Evolutionary conservation across 306 rosid genomes (phyloP).

Genomic region (Malus sylvestris): DNA sequence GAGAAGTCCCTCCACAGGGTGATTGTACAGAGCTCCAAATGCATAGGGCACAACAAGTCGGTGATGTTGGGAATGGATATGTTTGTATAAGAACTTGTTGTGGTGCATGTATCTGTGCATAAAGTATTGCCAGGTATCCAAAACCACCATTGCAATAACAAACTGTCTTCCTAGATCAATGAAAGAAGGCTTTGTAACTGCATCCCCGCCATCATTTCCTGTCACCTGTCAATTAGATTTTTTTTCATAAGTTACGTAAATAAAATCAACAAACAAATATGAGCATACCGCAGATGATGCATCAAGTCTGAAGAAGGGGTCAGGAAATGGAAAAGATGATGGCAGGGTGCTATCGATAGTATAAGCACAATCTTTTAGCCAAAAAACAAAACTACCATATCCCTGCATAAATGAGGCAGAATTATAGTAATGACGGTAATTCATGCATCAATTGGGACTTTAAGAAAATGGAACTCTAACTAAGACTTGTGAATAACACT

Average conservation of each 20-base stretch:
- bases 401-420: background rate
- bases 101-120: slow-evolving; percentile 98
- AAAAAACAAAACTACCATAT: background rate
- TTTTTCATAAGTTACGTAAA: background rate
- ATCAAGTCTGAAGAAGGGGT: background rate
- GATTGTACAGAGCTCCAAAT: slow-evolving; percentile 91
- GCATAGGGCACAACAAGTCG: slow-evolving; percentile 85
- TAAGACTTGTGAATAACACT: background rate
- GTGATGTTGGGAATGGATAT: slow-evolving; percentile 89
- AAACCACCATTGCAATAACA: slow-evolving; percentile 69
- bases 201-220: slow-evolving; percentile 37
- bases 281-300: background rate
- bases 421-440: background rate
- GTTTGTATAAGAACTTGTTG: slow-evolving; percentile 90
- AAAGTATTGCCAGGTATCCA: slow-evolving; percentile 98
- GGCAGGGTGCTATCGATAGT: background rate
- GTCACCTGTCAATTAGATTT: slow-evolving; percentile 42
- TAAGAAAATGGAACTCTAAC: background rate
- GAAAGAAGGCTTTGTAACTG: slow-evolving; percentile 36
- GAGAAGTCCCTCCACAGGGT: slow-evolving; percentile 91
- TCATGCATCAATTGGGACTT: background rate
- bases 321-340: background rate
- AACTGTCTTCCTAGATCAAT: slow-evolving; percentile 56
- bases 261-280: background rate
- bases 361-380: background rate